Base-by-base conservation (phyloP, 192 early-diverging fungal genomes). In the Backusella luteola region DNA sequence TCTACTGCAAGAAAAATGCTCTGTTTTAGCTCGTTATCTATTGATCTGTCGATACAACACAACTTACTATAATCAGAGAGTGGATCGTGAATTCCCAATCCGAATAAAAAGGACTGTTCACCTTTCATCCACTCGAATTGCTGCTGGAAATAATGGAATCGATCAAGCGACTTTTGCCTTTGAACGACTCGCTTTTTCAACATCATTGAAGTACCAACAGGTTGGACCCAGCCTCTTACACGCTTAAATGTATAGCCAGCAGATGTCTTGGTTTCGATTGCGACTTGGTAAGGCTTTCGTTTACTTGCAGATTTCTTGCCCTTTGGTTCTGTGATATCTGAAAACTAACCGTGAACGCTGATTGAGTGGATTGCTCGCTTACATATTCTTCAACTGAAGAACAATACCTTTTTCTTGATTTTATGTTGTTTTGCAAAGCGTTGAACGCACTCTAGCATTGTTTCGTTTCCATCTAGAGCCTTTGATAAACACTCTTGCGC, bases 161-260 rank as follows among this genome's bases (percentile, higher is more conserved):
- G 71, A 53, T 86, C 73, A 17, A 88, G 66, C 8, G 81, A 56
- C 14, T 69, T 73, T 21, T 85, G 82, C 23, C 71, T 78, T n/a
- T 35, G 69, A 41, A 68, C 44, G 6, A 84, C 84, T 19, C 84
- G 52, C 14, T 82, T 68, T 36, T 86, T 88, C 38, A 88, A 36
- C 82, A 86, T 85, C 87, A 88, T 86, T 34, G 84, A 82, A 34
- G 84, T 76, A 76, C 78, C 77, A 23, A 72, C 34, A 3, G 87
- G 87, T 63, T 86, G 85, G 39, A 35, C 38, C 73, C 73, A 74
- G 4, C 73, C 73, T 63, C 73, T 34, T n/a, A 74, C 73, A 11
- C 73, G 34, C 35, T 74, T 74, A 39, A 74, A 74, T 38, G 34
- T 12, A 41, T 66, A 66, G 14, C 73, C 73, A 42, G 7, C 15